These are phyloP conservation scores for Laburnicola sp. DNA, from an alignment of 2,329 filamentous ascomycete species.

Conservation along the genomic window DNA sequence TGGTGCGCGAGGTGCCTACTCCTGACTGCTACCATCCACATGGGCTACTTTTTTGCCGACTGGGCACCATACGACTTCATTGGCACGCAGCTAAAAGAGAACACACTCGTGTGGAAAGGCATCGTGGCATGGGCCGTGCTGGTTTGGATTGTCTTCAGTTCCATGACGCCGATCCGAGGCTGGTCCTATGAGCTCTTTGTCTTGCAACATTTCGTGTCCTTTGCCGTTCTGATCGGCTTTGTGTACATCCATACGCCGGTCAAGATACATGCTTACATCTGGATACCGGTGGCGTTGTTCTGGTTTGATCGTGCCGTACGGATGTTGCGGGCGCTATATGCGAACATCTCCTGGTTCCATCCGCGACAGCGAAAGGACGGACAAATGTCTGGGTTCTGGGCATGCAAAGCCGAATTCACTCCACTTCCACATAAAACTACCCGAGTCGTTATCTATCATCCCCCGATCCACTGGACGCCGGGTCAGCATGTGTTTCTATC, in stretches of 20 bases:
- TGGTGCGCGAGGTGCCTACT: constrained; percentile 73
- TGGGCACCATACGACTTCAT: constrained; percentile 66
- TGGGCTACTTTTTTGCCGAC: constrained; percentile 68
- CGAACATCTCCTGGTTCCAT: constrained; percentile 48
- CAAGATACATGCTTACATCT: constrained; percentile 64
- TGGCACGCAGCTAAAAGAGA: constrained; percentile 60
- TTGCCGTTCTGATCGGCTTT: constrained; percentile 64
- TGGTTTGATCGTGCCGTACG: constrained; percentile 65
- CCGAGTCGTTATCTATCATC: constrained; percentile 58
- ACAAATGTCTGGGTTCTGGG: constrained; percentile 35
- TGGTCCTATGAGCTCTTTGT: constrained; percentile 72
- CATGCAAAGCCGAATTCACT: constrained; percentile 46
- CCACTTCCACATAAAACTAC: constrained; percentile 60
- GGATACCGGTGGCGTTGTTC: constrained; percentile 66
- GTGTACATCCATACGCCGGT: constrained; percentile 65
- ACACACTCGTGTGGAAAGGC: constrained; percentile 68
- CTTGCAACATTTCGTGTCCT: constrained; percentile 66
- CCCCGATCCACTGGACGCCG: constrained; percentile 61
- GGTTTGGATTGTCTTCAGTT: constrained; percentile 66
- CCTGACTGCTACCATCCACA: constrained; percentile 68
- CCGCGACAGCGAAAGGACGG: constrained; percentile 36
- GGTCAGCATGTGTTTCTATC: constrained; percentile 67
- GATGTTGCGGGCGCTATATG: constrained; percentile 39
- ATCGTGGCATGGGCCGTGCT: constrained; percentile 68
- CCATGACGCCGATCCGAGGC: constrained; percentile 65